Evolutionary conservation across 2,329 filamentous ascomycete species (phyloP).

Genomic region (Sphaceloma murrayae): DNA sequence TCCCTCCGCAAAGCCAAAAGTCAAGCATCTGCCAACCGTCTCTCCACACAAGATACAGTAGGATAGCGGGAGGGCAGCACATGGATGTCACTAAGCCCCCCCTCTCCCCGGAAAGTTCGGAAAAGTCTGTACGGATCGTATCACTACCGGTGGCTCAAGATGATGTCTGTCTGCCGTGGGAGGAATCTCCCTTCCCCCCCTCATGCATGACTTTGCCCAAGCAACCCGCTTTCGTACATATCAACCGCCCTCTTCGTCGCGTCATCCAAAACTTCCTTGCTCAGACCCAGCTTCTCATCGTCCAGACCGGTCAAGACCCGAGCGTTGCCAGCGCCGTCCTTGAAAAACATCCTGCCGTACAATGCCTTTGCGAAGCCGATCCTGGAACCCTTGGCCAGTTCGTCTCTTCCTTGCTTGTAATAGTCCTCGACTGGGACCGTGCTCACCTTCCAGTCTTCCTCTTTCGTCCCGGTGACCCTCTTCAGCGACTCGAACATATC

Average conservation of each 20-base stretch:
- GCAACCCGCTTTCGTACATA: background rate
- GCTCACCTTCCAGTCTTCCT: slow-evolving; percentile 31
- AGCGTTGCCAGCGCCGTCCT: slow-evolving; percentile 28
- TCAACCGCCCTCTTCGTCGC: slow-evolving; percentile 18
- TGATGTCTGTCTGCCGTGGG: no score
- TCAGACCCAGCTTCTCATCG: slow-evolving; percentile 22
- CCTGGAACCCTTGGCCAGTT: slow-evolving; percentile 35
- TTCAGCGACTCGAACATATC: slow-evolving; percentile 31
- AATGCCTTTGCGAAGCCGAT: slow-evolving; percentile 42
- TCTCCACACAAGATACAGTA: no score
- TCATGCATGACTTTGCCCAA: background rate
- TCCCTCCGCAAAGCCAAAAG: no score
- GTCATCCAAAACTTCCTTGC: slow-evolving; percentile 23
- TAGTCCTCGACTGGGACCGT: slow-evolving; percentile 31
- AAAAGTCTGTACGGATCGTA: no score
- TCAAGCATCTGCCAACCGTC: no score
- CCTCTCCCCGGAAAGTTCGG: background rate
- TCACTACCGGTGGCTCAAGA: no score
- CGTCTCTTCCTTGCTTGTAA: slow-evolving; percentile 39
- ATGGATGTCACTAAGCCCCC: no score
- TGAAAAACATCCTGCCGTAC: slow-evolving; percentile 46
- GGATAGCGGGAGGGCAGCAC: background rate
- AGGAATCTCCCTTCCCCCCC: no score
- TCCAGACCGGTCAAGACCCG: slow-evolving; percentile 22
- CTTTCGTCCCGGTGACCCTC: slow-evolving; percentile 28